Percentiles rank a stretch among this genome's conserved stretches.
Evolutionary conservation across 2,329 filamentous ascomycete genomes (phyloP).

Genomic region (Calonectria pauciramosa): DNA sequence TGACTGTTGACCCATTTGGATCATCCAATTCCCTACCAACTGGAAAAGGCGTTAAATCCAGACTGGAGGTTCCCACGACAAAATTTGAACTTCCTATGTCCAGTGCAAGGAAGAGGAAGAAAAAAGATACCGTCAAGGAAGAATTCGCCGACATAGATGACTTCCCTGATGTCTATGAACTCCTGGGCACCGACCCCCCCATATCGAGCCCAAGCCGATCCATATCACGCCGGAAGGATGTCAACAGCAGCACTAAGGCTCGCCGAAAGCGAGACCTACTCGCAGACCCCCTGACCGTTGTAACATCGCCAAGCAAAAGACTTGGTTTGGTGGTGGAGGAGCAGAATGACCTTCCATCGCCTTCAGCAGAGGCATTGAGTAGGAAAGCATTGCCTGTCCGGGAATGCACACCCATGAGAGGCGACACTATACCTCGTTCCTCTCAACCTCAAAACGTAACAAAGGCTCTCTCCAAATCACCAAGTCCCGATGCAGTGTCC

Average conservation of each 20-base stretch:
- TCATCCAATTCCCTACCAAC: constrained; percentile 54
- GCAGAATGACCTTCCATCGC: constrained; percentile 41
- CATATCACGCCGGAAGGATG: constrained; percentile 37
- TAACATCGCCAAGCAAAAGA: constrained; percentile 27
- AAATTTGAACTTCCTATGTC: constrained; percentile 55
- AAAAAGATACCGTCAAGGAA: constrained; percentile 59
- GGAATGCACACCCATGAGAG: constrained; percentile 24
- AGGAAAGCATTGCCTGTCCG: constrained; percentile 25
- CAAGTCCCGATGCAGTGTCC: constrained; percentile 8
- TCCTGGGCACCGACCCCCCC: constrained; percentile 57
- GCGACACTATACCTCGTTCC: constrained; percentile 12
- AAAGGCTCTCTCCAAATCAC: constrained; percentile 21
- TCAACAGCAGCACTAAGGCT: constrained; percentile 32
- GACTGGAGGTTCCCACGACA: constrained; percentile 58
- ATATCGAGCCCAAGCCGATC: constrained; percentile 51
- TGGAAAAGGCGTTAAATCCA: constrained; percentile 55
- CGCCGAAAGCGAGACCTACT: constrained; percentile 35
- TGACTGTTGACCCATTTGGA: constrained; percentile 53
- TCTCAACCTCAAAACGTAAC: constrained; percentile 22
- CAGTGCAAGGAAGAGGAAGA: constrained; percentile 67
- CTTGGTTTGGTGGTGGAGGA: constrained; percentile 31
- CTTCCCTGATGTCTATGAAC: constrained; percentile 68
- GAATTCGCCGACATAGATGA: constrained; percentile 57
- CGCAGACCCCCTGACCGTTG: not conserved
- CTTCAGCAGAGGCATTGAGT: constrained; percentile 41